Percentiles rank a stretch among this genome's conserved stretches.
Conservation (phyloP, 371 early-diverging fungal genomes). For the Nosema muscidifuracis region DNA sequence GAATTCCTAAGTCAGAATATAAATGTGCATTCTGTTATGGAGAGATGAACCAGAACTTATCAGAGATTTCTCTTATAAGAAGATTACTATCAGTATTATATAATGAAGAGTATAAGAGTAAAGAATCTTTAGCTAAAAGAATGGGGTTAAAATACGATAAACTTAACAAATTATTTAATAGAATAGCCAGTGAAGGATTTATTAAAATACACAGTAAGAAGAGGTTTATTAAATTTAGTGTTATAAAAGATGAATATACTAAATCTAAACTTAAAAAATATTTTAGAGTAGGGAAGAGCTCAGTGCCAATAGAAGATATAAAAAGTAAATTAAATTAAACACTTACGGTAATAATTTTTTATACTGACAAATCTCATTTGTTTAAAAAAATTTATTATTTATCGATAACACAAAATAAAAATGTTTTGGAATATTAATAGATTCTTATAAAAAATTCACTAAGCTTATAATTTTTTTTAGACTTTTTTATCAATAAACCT, state of each 20-base stretch:
- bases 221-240: background rate
- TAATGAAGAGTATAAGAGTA: background rate
- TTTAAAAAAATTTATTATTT: too few species aligned
- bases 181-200: background rate
- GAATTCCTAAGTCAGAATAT: constrained; percentile 38
- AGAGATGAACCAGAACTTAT: background rate
- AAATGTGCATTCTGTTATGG: constrained; percentile 32
- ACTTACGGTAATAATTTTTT: too few species aligned
- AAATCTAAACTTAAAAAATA: background rate
- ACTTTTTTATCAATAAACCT: too few species aligned
- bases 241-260: background rate
- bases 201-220: background rate
- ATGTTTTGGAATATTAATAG: too few species aligned
- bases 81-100: background rate
- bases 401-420: too few species aligned
- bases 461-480: too few species aligned
- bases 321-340: too few species aligned
- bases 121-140: background rate
- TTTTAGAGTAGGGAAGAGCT: background rate
- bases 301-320: background rate
- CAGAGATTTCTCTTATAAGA: background rate
- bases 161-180: background rate
- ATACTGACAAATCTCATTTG: too few species aligned
- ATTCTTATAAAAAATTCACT: too few species aligned
- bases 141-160: background rate